Evolutionary conservation across 805 yeast genomes (phyloP).

Genomic region (Ogataea paradorogensis): DNA sequence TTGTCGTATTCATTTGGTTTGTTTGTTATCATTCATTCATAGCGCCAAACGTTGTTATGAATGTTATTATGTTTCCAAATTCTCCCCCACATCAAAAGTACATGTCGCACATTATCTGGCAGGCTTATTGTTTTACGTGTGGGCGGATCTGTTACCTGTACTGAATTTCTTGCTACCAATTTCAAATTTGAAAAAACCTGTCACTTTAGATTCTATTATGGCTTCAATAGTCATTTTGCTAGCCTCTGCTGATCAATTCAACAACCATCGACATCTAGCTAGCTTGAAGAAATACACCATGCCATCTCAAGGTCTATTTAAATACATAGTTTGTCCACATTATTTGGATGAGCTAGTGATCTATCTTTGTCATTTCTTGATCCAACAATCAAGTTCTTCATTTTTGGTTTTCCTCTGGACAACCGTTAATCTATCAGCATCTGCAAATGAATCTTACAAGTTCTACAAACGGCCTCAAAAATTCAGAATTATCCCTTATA

Average conservation of each 20-base stretch:
- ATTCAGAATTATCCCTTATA: slow-evolving; percentile 30
- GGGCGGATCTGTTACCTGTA: slow-evolving; percentile 39
- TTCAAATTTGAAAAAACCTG: background rate
- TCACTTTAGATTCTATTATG: background rate
- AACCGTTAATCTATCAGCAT: slow-evolving; percentile 47
- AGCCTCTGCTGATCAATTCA: slow-evolving; percentile 45
- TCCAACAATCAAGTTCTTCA: slow-evolving; percentile 20
- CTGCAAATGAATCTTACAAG: slow-evolving; percentile 50
- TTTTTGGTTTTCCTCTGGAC: slow-evolving; percentile 37
- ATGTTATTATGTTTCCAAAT: slow-evolving; percentile 47
- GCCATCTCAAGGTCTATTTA: slow-evolving; percentile 53
- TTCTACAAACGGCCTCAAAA: slow-evolving; percentile 38
- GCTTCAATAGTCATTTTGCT: slow-evolving; percentile 25
- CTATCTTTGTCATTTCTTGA: slow-evolving; percentile 37
- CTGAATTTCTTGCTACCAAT: slow-evolving; percentile 16
- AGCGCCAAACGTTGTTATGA: slow-evolving; percentile 55
- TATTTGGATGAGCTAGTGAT: slow-evolving; percentile 64
- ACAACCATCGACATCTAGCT: slow-evolving; percentile 50
- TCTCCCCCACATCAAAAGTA: slow-evolving; percentile 48
- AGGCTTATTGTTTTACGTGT: slow-evolving; percentile 58
- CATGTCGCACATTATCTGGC: slow-evolving; percentile 64
- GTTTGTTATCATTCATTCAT: slow-evolving; percentile 41
- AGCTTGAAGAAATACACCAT: slow-evolving; percentile 50
- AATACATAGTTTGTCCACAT: slow-evolving; percentile 59
- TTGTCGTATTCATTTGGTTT: slow-evolving; percentile 8